phyloP scores from a whole-genome alignment of 2,329 filamentous ascomycete genomes.

The Nigrograna mackinnonii region DNA sequence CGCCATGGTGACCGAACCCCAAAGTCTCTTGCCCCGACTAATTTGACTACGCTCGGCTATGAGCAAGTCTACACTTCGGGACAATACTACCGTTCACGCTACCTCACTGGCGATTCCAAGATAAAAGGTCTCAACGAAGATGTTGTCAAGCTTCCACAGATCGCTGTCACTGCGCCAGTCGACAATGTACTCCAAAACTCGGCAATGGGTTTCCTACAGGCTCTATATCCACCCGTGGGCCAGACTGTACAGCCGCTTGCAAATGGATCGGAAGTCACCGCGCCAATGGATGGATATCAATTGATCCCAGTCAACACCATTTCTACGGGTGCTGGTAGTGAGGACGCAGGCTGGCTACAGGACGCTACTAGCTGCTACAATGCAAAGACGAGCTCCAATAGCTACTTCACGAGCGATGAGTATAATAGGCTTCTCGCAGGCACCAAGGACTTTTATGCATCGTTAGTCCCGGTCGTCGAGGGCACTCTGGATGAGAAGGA shows the following conservation, averaged over 20 bases:
- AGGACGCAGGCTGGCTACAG: constrained; percentile 62
- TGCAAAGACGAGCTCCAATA: constrained; percentile 61
- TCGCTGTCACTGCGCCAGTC: constrained; percentile 71
- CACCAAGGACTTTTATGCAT: constrained; percentile 59
- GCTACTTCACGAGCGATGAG: constrained; percentile 57
- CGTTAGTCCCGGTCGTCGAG: constrained; percentile 57
- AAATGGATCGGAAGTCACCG: constrained; percentile 68
- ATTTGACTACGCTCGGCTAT: constrained; percentile 80
- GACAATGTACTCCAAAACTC: constrained; percentile 82
- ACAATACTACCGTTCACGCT: constrained; percentile 74
- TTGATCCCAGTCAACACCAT: constrained; percentile 74
- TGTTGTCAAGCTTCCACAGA: constrained; percentile 69
- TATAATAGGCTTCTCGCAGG: constrained; percentile 53
- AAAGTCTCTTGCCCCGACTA: constrained; percentile 72
- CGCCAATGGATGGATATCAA: constrained; percentile 81
- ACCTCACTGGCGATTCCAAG: constrained; percentile 66
- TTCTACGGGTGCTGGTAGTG: constrained; percentile 60
- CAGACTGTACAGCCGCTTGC: constrained; percentile 62
- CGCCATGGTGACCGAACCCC: constrained; percentile 88
- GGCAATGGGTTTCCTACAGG: constrained; percentile 80
- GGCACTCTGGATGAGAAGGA: constrained; percentile 52
- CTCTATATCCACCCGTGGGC: constrained; percentile 79
- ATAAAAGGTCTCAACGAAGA: constrained; percentile 70
- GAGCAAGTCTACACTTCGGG: constrained; percentile 74
- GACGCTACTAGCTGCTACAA: constrained; percentile 59